phyloP scores from a whole-genome alignment of 2,329 filamentous ascomycete genomes.

The Aphanocladium album region DNA sequence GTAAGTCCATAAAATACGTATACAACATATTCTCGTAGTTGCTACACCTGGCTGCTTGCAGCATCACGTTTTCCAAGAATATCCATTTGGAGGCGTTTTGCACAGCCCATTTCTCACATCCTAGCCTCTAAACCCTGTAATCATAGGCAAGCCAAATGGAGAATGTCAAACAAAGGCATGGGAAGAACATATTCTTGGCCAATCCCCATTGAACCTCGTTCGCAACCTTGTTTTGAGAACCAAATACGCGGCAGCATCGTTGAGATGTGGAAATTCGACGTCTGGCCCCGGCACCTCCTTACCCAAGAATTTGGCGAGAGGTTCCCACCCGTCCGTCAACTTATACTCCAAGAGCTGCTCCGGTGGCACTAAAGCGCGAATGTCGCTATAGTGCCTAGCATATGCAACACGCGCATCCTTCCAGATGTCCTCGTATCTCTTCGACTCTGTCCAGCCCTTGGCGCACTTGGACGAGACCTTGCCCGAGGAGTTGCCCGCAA shows the following conservation, averaged over 20 bases:
- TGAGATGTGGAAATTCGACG: slow-evolving; percentile 25
- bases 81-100: too few species aligned
- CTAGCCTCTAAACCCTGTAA: too few species aligned
- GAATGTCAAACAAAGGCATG: too few species aligned
- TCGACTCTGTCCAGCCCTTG: slow-evolving; percentile 14
- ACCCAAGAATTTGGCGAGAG: slow-evolving; percentile 29
- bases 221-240: too few species aligned
- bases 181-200: too few species aligned
- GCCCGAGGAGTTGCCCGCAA: background rate
- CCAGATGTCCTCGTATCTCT: background rate
- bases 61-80: too few species aligned
- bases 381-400: slow-evolving; percentile 22
- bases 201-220: too few species aligned
- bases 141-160: too few species aligned
- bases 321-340: slow-evolving; percentile 27
- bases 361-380: slow-evolving; percentile 20
- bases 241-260: slow-evolving; percentile 16
- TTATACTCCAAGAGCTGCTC: slow-evolving; percentile 26
- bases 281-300: slow-evolving; percentile 23
- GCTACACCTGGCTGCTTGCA: too few species aligned
- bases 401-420: slow-evolving; percentile 19
- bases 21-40: too few species aligned
- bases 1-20: too few species aligned
- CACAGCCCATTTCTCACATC: too few species aligned
- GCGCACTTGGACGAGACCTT: slow-evolving; percentile 11